Percentiles rank a stretch among this genome's conserved stretches.
phyloP scores from a whole-genome alignment of 176 grass and related monocot species.

The Carex scoparia region DNA sequence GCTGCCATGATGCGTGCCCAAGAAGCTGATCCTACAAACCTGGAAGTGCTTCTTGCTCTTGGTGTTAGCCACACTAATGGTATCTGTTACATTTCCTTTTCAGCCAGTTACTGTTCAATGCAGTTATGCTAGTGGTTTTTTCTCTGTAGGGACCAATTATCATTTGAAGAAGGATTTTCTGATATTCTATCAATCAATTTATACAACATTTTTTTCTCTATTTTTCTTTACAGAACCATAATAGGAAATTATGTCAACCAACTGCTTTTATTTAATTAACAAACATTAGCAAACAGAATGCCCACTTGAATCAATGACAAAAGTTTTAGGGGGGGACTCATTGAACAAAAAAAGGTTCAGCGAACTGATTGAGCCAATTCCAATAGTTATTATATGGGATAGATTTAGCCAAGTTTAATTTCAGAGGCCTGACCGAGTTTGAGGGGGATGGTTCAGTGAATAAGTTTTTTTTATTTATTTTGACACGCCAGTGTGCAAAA shows the following conservation, averaged over 20 bases:
- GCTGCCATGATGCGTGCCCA: conserved; percentile 94
- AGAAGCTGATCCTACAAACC: conserved; percentile 85
- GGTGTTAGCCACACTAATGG: conserved; percentile 99
- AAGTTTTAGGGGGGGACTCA: neutral
- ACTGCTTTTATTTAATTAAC: neutral
- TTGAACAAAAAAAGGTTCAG: neutral
- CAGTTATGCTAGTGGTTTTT: neutral
- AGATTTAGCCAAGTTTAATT: neutral
- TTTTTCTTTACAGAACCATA: neutral
- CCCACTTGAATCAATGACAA: neutral
- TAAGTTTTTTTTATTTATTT: neutral
- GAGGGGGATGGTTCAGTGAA: neutral
- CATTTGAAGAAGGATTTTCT: neutral
- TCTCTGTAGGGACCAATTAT: neutral
- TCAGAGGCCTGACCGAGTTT: neutral
- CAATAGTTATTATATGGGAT: neutral
- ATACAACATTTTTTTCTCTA: neutral
- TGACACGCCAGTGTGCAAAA: neutral
- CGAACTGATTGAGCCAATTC: neutral
- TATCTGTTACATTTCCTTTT: conserved; percentile 32
- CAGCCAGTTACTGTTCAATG: conserved; percentile 1
- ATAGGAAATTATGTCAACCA: neutral
- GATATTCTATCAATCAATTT: neutral
- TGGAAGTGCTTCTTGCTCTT: conserved; percentile 98
- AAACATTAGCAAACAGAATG: neutral